These are phyloP conservation scores for Neurospora tetraspora DNA, from an alignment of 495 filamentous ascomycete genomes.

Conservation along the genomic window DNA sequence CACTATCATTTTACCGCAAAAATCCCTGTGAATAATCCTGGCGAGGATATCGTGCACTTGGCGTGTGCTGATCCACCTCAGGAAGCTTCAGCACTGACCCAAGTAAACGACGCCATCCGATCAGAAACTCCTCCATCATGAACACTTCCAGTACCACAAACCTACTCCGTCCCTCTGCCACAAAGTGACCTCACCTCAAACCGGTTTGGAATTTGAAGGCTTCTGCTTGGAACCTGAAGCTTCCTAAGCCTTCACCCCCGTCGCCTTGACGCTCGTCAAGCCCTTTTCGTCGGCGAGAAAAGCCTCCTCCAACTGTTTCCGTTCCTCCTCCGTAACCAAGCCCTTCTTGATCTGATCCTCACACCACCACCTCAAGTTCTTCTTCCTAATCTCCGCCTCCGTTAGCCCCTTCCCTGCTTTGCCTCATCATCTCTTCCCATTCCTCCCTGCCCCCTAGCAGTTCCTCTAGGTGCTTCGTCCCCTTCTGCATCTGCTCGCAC, in stretches of 20 bases:
- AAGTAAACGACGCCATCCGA: neutral
- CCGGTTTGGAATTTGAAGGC: neutral
- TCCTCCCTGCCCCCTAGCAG: constrained; percentile 5
- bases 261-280: neutral
- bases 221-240: neutral
- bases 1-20: neutral
- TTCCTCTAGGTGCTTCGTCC: constrained; percentile 9
- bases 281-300: neutral
- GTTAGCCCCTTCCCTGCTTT: constrained; percentile 5
- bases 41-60: neutral
- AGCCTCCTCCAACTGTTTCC: neutral
- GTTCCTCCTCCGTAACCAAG: neutral
- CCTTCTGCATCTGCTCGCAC: constrained; percentile 30
- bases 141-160: neutral
- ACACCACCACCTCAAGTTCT: constrained; percentile 12
- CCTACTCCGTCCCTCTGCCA: neutral
- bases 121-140: neutral
- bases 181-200: neutral
- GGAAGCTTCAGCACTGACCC: neutral
- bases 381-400: constrained; percentile 3
- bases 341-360: constrained; percentile 3
- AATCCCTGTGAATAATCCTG: neutral
- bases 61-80: neutral
- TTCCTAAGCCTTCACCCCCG: neutral
- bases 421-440: constrained; percentile 10